phyloP scores from a whole-genome alignment of 2,329 filamentous ascomycete species.

The Aureobasidium sp. region DNA sequence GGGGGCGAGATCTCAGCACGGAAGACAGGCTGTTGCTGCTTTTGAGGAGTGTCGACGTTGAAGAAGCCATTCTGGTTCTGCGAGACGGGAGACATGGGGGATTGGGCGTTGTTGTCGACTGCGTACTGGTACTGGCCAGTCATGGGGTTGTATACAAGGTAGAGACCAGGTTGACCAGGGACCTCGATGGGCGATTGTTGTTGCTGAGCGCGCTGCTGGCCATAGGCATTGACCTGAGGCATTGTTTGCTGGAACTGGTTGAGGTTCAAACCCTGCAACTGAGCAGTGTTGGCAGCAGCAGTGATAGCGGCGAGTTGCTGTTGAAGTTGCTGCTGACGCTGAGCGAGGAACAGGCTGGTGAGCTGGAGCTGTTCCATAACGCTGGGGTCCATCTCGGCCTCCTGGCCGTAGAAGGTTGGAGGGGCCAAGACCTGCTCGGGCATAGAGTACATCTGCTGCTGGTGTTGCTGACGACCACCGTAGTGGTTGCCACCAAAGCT shows the following conservation, averaged over 20 bases:
- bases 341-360: conserved; percentile 83
- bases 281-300: conserved; percentile 58
- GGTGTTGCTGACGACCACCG: conserved; percentile 37
- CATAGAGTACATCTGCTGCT: conserved; percentile 48
- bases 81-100: conserved; percentile 26
- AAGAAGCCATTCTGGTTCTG: conserved; percentile 18
- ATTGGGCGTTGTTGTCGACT: conserved; percentile 56
- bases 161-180: conserved; percentile 64
- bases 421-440: conserved; percentile 85
- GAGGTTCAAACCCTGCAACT: conserved; percentile 69
- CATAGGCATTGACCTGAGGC: conserved; percentile 49
- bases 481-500: conserved; percentile 37
- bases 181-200: conserved; percentile 54
- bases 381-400: conserved; percentile 72
- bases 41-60: conserved; percentile 15
- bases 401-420: conserved; percentile 63
- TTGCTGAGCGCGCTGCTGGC: conserved; percentile 57
- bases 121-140: conserved; percentile 79
- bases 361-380: conserved; percentile 82
- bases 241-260: conserved; percentile 36
- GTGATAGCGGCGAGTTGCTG: conserved; percentile 84
- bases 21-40: conserved; percentile 44
- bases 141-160: conserved; percentile 73
- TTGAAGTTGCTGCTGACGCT: conserved; percentile 90
- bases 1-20: conserved; percentile 78